These are phyloP conservation scores for Fusarium annulatum DNA, from an alignment of 2,329 filamentous ascomycete species.

Conservation along the genomic window DNA sequence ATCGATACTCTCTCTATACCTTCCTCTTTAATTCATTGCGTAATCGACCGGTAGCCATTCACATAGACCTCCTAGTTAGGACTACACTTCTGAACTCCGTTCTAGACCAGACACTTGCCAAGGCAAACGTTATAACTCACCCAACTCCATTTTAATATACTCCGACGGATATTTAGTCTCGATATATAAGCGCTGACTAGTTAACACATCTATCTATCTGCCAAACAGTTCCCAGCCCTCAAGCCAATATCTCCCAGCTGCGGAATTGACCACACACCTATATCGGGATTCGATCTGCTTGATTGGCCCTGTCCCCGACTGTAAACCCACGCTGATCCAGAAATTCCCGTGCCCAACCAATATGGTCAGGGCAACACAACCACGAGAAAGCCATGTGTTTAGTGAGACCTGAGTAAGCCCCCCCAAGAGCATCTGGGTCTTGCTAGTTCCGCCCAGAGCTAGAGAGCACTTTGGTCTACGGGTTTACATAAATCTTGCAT, in stretches of 20 bases:
- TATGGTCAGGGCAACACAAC: neutral
- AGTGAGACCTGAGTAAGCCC: conserved; percentile 1
- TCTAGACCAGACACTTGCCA: neutral
- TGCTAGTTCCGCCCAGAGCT: neutral
- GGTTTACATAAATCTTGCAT: neutral
- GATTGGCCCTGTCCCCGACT: neutral
- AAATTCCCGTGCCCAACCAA: neutral
- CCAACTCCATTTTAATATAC: neutral
- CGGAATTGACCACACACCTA: neutral
- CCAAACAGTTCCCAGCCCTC: too few species aligned
- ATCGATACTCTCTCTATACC: neutral
- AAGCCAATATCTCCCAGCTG: neutral
- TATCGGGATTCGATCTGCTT: neutral
- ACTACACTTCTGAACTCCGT: neutral
- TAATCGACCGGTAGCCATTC: neutral
- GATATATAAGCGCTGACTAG: neutral
- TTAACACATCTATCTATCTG: neutral
- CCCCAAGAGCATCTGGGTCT: neutral
- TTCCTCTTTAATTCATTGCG: neutral
- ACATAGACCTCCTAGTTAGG: neutral
- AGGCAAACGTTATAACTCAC: neutral
- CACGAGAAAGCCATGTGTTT: conserved; percentile 13
- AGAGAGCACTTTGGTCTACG: too few species aligned
- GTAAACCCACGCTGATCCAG: neutral
- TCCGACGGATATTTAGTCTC: neutral